Evolutionary conservation across 805 yeast species (phyloP), one percentile per base, ranked within the genome.

Genomic region (Osmozyma mogii): DNA sequence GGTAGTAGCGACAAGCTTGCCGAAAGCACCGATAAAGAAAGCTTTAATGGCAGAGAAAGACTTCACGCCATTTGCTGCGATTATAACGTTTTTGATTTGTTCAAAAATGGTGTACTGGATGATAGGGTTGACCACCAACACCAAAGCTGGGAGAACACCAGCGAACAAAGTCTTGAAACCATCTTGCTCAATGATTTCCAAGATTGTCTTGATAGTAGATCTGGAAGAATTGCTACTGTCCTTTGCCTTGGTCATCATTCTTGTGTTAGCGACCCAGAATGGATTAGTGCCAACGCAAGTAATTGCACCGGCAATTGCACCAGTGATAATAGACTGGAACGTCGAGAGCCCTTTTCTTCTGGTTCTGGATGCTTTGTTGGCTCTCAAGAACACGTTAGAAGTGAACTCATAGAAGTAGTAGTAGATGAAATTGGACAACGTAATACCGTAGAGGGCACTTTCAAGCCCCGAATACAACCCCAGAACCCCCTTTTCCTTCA

Each of bases 231-330:
- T 33, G 12, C 34, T 40, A 28, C 40, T 37, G 35, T 55, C 56
- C 38, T 56, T 54, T 32, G 56, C 50, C 25, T 32, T 31, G 29
- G 88, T 85, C 44, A 94, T 83, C 72, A 80, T 75, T 49, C 95
- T 70, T 3, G 96, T 87, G 52, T 87, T 87, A 25, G 94, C 92
- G 25, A 87, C 94, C 96, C 96, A 87, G 43, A 84, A 75, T 15
- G 96, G 96, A 53, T 87, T 87, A 9, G 95, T 78, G 8, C 78
- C 68, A 13, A 82, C 61, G 28, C 87, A 82, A 3, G 96, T 85
- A 22, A 85, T 72, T 7, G 87, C 71, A 0, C 96, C 96, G 2
- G 96, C 94, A 47, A 84, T 65, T 1, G 92, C 79, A 16, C 96
- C 94, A 2, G 87, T 78, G 5, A 68, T 36, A 44, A 85, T 78